phyloP scores from a whole-genome alignment of 495 filamentous ascomycete species.

The Penicillium pancosmium region DNA sequence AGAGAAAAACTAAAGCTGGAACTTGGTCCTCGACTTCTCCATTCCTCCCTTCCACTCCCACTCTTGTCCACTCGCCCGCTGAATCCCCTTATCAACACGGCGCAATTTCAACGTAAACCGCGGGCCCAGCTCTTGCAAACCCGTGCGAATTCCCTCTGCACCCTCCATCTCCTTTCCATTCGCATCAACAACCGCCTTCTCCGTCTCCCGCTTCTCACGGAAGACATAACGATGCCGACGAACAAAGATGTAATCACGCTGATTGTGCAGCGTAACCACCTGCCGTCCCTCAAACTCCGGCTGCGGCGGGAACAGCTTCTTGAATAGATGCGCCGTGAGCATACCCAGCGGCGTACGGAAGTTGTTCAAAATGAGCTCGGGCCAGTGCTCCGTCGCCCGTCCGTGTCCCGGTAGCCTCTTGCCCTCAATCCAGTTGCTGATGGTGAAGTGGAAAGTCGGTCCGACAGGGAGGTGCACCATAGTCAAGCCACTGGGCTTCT shows the following conservation, averaged over 20 bases:
- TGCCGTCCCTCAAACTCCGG: constrained; percentile 84
- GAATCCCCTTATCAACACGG: constrained; percentile 88
- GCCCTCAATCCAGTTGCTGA: constrained; percentile 84
- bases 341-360: constrained; percentile 93
- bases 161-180: constrained; percentile 88
- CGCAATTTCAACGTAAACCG: constrained; percentile 86
- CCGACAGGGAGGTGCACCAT: constrained; percentile 82
- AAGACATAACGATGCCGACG: constrained; percentile 90
- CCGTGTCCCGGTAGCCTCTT: constrained; percentile 86
- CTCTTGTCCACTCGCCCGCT: constrained; percentile 76
- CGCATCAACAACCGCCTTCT: constrained; percentile 81
- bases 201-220: constrained; percentile 77
- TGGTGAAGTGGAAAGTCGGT: constrained; percentile 84
- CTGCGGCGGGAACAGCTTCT: constrained; percentile 76
- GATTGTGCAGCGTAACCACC: constrained; percentile 90
- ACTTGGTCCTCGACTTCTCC: constrained; percentile 92
- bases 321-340: constrained; percentile 84
- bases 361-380: constrained; percentile 92
- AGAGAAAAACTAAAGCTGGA: constrained; percentile 69
- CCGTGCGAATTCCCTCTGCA: constrained; percentile 78
- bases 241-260: constrained; percentile 95
- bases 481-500: constrained; percentile 73
- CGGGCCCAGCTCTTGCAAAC: constrained; percentile 84
- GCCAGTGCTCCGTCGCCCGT: constrained; percentile 83
- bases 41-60: constrained; percentile 95